Evolutionary conservation across 1,284 basidiomycete genomes (phyloP), one percentile per base, ranked within the genome.

Genomic region (Cutaneotrichosporon cavernicola): DNA sequence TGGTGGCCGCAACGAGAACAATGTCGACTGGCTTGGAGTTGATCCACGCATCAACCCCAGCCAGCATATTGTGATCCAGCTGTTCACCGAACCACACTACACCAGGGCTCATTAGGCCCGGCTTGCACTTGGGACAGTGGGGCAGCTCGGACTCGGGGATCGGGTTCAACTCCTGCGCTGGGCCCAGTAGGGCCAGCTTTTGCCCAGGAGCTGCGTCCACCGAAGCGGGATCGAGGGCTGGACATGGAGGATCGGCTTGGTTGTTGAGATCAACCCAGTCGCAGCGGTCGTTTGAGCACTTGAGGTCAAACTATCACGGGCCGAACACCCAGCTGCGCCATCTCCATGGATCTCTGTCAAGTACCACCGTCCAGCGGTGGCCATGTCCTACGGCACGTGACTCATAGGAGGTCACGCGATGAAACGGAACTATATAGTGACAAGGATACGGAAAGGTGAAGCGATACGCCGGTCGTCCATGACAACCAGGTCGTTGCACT

Each of bases 11-110:
- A 6, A 66, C 65, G 4, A 66, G 57, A 0, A 66, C 62, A 14
- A 66, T 56, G 46, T 66, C 65, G 9, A 66, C 60, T 1, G 59
- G 57, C 16, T 40, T 16, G 10, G n/a, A 52, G 10, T 64, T 57
- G 22, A 66, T 64, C 65, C 65, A 66, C 1, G 5, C 16, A 22
- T 66, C 60, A 5, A 64, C 62, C 7, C 36, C 57, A 1, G 38
- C 21, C 2, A 66, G 56, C 65, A 66, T 66, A 10, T 18, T 2
- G 21, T 18, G 5, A 34, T 66, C 65, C 16, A 66, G 62, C 36
- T 56, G 61, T 40, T 66, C 65, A 18, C 65, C 65, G 21, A 66
- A 66, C 65, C 65, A 66, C 13, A 66, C 65, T 1, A 66, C 65
- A 7, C 60, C 65, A 0, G 65, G 65, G 38, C 65, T 60, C 31